Evolutionary conservation across 208 protist genomes (phyloP).

Genomic region (Trypanosoma congolense): DNA sequence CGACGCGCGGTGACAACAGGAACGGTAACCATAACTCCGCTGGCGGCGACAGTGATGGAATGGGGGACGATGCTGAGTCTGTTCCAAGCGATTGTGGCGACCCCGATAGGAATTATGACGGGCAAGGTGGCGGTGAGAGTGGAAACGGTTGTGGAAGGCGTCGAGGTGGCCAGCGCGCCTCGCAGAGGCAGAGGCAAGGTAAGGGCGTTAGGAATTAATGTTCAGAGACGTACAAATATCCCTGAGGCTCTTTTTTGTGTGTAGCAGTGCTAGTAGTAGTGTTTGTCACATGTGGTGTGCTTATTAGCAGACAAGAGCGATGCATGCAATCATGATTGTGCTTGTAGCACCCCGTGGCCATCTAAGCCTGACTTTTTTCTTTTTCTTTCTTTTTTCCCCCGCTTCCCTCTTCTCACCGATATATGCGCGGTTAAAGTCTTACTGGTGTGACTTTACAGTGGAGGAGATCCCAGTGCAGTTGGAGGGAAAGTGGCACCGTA

Average conservation of each 20-base stretch:
- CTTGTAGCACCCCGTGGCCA: no score
- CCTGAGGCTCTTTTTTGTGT: slow-evolving; percentile 7
- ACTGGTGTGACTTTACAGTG: no score
- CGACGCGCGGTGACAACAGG: slow-evolving; percentile 16
- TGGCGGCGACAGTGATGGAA: not conserved
- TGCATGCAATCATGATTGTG: no score
- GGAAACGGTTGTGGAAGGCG: not conserved
- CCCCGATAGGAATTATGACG: not conserved
- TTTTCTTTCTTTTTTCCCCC: no score
- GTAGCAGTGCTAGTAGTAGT: not conserved
- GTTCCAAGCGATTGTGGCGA: not conserved
- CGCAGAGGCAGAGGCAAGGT: not conserved
- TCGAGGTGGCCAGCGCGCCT: not conserved
- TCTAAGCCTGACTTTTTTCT: no score
- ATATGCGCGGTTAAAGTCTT: no score
- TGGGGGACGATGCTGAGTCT: not conserved
- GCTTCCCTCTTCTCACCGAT: no score
- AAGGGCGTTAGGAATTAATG: not conserved
- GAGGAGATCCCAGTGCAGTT: no score
- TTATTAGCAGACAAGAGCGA: no score
- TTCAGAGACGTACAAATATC: not conserved
- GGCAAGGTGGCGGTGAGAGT: not conserved
- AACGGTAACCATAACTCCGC: slow-evolving; percentile 16
- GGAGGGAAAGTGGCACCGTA: no score
- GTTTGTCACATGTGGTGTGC: not conserved